These are phyloP conservation scores for Parietichytrium sp. DNA, from an alignment of 108 stramenopile species.

Conservation along the genomic window DNA sequence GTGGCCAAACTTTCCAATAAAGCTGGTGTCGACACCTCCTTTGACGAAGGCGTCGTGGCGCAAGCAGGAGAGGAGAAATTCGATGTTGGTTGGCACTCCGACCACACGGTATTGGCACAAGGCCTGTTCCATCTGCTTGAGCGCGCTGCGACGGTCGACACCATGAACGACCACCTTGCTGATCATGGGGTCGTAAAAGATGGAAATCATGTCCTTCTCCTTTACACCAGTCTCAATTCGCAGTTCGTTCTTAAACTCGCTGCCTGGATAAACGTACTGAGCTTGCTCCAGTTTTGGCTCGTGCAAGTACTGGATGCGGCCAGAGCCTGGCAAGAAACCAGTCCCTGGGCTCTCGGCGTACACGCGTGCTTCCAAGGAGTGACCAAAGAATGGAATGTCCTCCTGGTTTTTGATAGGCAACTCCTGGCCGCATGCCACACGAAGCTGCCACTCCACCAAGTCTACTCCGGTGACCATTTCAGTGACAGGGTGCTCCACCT, in stretches of 20 bases:
- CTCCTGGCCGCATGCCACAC: conserved; percentile 84
- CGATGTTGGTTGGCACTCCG: conserved; percentile 80
- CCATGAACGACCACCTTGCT: conserved; percentile 61
- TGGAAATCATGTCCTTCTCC: conserved; percentile 60
- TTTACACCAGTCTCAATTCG: conserved; percentile 61
- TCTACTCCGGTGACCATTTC: conserved; percentile 85
- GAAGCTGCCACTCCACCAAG: conserved; percentile 86
- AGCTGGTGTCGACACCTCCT: conserved; percentile 77
- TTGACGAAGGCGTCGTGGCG: conserved; percentile 68
- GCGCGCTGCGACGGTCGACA: conserved; percentile 56
- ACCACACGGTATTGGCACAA: conserved; percentile 72
- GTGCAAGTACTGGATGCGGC: conserved; percentile 52
- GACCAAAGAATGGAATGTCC: conserved; percentile 44
- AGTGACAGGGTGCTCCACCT: conserved; percentile 88
- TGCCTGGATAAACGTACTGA: neutral
- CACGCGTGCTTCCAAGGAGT: conserved; percentile 67
- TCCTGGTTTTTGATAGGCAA: conserved; percentile 54
- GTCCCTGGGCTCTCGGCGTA: conserved; percentile 61
- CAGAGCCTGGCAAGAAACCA: conserved; percentile 65
- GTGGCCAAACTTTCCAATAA: conserved; percentile 65
- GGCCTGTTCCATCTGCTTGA: conserved; percentile 62
- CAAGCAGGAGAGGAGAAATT: conserved; percentile 73
- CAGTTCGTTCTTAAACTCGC: neutral
- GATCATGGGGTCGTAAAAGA: conserved; percentile 66
- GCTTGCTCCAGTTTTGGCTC: conserved; percentile 9